Percentiles rank a stretch among this genome's conserved stretches.
Evolutionary conservation across 2,329 filamentous ascomycete species (phyloP).

Genomic region (Aspergillus pseudotamarii): DNA sequence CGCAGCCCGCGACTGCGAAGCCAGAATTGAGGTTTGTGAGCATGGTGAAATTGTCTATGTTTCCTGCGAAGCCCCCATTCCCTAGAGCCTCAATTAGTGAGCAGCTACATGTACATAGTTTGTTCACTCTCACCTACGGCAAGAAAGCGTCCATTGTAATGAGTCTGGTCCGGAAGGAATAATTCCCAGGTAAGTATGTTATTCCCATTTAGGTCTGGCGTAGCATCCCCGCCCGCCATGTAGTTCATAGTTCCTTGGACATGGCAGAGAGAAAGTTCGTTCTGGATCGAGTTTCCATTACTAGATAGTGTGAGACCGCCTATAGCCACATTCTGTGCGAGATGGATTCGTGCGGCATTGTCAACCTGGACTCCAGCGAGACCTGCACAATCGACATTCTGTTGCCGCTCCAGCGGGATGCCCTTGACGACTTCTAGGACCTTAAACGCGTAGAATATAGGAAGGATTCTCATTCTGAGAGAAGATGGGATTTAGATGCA

Average conservation of each 20-base stretch:
- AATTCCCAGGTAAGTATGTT: neutral
- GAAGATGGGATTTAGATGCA: no score
- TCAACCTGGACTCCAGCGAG: neutral
- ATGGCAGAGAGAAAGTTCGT: neutral
- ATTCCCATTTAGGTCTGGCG: neutral
- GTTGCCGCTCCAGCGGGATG: neutral
- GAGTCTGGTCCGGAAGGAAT: neutral
- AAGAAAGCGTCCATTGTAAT: neutral
- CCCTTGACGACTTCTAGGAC: neutral
- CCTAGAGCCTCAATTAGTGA: neutral
- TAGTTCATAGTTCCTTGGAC: neutral
- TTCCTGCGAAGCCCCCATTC: neutral
- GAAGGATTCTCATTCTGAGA: neutral
- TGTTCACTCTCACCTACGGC: neutral
- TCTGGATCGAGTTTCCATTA: neutral
- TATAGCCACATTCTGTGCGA: neutral
- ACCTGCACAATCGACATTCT: neutral
- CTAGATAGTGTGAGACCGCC: neutral
- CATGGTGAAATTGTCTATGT: neutral
- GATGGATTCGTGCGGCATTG: neutral
- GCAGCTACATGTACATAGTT: fast-evolving
- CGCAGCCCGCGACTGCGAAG: neutral
- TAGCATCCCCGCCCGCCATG: neutral
- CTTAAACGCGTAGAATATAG: neutral
- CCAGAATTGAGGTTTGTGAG: neutral